A percentile compares a stretch with the other conserved stretches of the same genome.
These are phyloP conservation scores for Penicillium hordei DNA, from an alignment of 2,329 filamentous ascomycete species.

Conservation along the genomic window DNA sequence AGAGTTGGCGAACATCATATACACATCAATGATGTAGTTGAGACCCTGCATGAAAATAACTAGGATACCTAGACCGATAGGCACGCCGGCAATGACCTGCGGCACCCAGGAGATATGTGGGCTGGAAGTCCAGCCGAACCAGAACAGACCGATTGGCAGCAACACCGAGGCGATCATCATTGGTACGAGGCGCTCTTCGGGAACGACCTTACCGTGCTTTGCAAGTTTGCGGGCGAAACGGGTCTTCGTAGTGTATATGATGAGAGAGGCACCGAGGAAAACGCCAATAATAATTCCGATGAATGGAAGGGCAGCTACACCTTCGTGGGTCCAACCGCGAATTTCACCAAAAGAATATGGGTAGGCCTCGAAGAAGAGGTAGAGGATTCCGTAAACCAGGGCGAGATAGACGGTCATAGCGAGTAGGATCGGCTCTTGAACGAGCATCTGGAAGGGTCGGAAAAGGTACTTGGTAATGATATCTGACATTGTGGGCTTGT, in stretches of 20 bases:
- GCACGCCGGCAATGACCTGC: conserved; percentile 46
- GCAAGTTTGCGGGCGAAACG: conserved; percentile 38
- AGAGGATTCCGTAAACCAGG: conserved; percentile 41
- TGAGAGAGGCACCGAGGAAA: conserved; percentile 36
- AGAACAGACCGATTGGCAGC: conserved; percentile 51
- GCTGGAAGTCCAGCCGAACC: conserved; percentile 52
- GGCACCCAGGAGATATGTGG: conserved; percentile 47
- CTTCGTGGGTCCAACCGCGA: conserved; percentile 38
- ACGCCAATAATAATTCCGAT: conserved; percentile 38
- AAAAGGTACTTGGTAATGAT: conserved; percentile 48
- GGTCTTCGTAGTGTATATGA: conserved; percentile 43
- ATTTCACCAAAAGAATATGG: conserved; percentile 42
- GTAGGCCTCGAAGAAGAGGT: conserved; percentile 44
- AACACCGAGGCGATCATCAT: conserved; percentile 48
- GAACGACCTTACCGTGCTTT: conserved; percentile 35
- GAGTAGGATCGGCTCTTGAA: conserved; percentile 51
- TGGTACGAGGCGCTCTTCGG: conserved; percentile 48
- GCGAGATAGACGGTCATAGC: conserved; percentile 48
- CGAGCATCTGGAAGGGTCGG: conserved; percentile 49
- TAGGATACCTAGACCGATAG: conserved; percentile 45
- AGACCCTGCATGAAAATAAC: conserved; percentile 48
- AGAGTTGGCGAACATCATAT: conserved; percentile 42
- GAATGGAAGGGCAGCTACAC: conserved; percentile 42
- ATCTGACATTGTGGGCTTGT: conserved; percentile 38
- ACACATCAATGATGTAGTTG: conserved; percentile 47